Base-by-base conservation (phyloP, 2,329 filamentous ascomycete genomes). In the Diaporthe amygdali region DNA sequence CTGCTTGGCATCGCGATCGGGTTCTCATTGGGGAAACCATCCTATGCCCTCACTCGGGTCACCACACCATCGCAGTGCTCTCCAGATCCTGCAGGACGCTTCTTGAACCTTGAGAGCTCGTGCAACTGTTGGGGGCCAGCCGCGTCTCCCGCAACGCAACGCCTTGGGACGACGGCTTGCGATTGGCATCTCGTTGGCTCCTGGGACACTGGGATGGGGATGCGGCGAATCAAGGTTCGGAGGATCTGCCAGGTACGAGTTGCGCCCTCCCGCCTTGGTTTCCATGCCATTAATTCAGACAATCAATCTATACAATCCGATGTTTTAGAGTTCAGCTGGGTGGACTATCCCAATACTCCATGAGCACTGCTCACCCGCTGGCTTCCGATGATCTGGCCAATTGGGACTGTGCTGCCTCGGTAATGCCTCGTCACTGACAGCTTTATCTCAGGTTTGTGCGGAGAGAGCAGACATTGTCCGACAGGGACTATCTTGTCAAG, bases 1-100 rank as follows among this genome's bases (percentile, higher is more conserved):
- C 59, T 49, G 44, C 59, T 64, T 64, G 59, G 59, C 59, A 64
- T 64, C 59, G 59, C 59, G 59, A 64, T 64, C 59, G 41, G 12
- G 14, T 64, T 49, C 44, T 49, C 59, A 49, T 49, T 64, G 59
- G 59, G 59, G 34, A 47, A 30, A 30, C 22, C 59, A 34, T 49
- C 59, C 59, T 47, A 49, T 64, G 44, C n/a, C 30, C 41, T 37
- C 44, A n/a, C n/a, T 30, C 44, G 46, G 34, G 44, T 20, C 47
- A 41, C 46, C 55, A 61, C 67, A 61, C 55, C 44, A 39, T 52
- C 67, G 9, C 46, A 34, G 34, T 49, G 44, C 37, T 61, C 27
- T 25, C 54, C 52, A 51, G 30, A 49, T 61, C 14, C 55, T 52
- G 46, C 55, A 64, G 55, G 59, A 49, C 59, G 27, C 9, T 27